These are phyloP conservation scores for Pythium phragmitis DNA, from an alignment of 352 stramenopile genomes.

Conservation along the genomic window DNA sequence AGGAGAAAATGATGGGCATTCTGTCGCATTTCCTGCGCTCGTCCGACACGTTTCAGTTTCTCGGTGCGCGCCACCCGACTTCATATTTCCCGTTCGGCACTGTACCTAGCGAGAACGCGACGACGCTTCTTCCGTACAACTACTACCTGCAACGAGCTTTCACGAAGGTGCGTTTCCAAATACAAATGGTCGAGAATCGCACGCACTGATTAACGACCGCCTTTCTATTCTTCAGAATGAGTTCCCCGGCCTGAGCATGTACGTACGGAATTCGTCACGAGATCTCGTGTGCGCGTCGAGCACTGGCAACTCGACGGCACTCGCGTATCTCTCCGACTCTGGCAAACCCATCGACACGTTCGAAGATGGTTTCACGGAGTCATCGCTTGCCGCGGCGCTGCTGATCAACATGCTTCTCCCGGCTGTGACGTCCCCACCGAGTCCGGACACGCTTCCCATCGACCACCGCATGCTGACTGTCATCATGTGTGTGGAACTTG, in stretches of 20 bases:
- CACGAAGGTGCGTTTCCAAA: conserved; percentile 41
- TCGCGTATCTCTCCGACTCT: conserved; percentile 48
- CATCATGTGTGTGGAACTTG: conserved; percentile 85
- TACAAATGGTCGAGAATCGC: background rate
- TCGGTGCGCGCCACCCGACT: conserved; percentile 60
- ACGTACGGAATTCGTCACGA: conserved; percentile 75
- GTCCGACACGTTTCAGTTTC: conserved; percentile 67
- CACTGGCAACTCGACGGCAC: conserved; percentile 16
- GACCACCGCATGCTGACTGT: conserved; percentile 81
- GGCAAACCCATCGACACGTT: conserved; percentile 36
- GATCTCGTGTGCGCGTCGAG: conserved; percentile 51
- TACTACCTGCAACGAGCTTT: conserved; percentile 76
- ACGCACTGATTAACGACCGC: background rate
- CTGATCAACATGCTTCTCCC: conserved; percentile 79
- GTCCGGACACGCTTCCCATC: conserved; percentile 71
- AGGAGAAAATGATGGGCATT: conserved; percentile 52
- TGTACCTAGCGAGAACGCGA: background rate
- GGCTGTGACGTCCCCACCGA: conserved; percentile 64
- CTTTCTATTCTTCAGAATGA: conserved; percentile 45
- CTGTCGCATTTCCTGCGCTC: conserved; percentile 73
- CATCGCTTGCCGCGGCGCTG: conserved; percentile 55
- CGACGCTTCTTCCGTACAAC: conserved; percentile 56
- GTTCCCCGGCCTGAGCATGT: conserved; percentile 65
- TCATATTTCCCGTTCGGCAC: conserved; percentile 55
- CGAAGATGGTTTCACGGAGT: conserved; percentile 53